A percentile compares a stretch with the other conserved stretches of the same genome.
Conservation (phyloP, 805 yeast species). For the Isabelozyma pseudorhagii region DNA sequence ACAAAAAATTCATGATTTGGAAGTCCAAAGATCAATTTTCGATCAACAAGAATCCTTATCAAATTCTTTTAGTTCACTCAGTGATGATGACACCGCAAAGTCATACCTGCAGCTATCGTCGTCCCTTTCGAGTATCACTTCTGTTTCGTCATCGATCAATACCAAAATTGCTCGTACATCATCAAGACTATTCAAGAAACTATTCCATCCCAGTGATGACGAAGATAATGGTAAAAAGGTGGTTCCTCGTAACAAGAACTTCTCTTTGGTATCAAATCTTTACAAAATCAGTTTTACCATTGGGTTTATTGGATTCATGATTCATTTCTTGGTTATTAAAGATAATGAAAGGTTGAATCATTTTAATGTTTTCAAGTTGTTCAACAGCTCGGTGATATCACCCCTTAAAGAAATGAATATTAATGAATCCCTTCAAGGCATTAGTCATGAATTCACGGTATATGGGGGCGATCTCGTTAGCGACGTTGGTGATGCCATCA, state of each 20-base stretch:
- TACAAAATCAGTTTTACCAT: constrained; percentile 35
- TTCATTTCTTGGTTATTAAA: constrained; percentile 30
- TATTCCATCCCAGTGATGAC: constrained; percentile 14
- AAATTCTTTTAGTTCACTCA: constrained; percentile 13
- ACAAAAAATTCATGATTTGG: constrained; percentile 23
- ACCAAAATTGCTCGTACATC: constrained; percentile 24
- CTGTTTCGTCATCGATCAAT: constrained; percentile 26
- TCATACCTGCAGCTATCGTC: constrained; percentile 29
- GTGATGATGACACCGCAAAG: constrained; percentile 11
- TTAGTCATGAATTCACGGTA: constrained; percentile 4
- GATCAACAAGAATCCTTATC: constrained; percentile 19
- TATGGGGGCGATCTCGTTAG: constrained; percentile 5
- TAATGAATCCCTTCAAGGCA: constrained; percentile 5
- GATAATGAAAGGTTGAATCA: constrained; percentile 9
- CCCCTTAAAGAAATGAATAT: neutral
- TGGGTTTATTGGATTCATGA: constrained; percentile 36
- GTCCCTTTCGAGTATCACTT: constrained; percentile 26
- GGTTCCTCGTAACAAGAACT: constrained; percentile 8
- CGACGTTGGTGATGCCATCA: constrained; percentile 9
- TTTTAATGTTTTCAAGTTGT: constrained; percentile 4
- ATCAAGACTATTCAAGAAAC: constrained; percentile 25
- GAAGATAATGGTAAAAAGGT: constrained; percentile 4
- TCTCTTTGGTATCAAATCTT: constrained; percentile 13
- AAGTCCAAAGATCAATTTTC: constrained; percentile 17
- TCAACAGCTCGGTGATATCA: neutral